Evolutionary conservation across 495 filamentous ascomycete genomes (phyloP), one percentile per base, ranked within the genome.

Genomic region (Aspergillus kassunensis): DNA sequence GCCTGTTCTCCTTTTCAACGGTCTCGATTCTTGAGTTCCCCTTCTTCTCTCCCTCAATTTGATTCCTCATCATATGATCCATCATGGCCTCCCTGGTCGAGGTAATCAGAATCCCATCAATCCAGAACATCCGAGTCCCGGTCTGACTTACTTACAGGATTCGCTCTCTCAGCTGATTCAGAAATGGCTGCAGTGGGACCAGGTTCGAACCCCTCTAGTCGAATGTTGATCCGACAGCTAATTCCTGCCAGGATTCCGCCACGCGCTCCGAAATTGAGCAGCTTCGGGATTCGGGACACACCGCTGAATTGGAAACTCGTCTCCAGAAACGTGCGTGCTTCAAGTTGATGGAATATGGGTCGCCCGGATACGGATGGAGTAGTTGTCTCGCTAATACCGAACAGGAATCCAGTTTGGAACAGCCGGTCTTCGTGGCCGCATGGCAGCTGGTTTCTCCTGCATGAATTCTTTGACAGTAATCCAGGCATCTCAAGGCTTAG

Each of bases 391-490:
- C 44, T 36, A 33, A 42, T 11, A 49, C 11, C 25, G 18, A 24
- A 25, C 49, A 81, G 79, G 80, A 39, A 82, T 88, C 57, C 72
- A 81, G 46, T 88, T 88, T 53, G 86, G 86, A 19, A 88, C 86
- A 10, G 84, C 86, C 42, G 85, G 85, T 56, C 72, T 89, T 1
- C 77, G 86, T 13, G 83, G 81, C 39, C 76, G 73, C 30, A 89
- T 89, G 86, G 73, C 82, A 51, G 84, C 84, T 27, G 86, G 86
- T 0, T 88, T 87, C 64, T 72, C 82, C 0, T 81, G 79, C 52
- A 83, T 89, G 77, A 89, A 88, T 63, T 73, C 73, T 19, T 60
- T 88, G 46, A 88, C 83, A 0, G 80, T 88, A 41, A 86, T 88
- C 30, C 85, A 88, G 63, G 81, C 86, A 37, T 86, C 86, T 0